Base-by-base conservation (phyloP, 805 yeast genomes). In the Ogataea kodamae region DNA sequence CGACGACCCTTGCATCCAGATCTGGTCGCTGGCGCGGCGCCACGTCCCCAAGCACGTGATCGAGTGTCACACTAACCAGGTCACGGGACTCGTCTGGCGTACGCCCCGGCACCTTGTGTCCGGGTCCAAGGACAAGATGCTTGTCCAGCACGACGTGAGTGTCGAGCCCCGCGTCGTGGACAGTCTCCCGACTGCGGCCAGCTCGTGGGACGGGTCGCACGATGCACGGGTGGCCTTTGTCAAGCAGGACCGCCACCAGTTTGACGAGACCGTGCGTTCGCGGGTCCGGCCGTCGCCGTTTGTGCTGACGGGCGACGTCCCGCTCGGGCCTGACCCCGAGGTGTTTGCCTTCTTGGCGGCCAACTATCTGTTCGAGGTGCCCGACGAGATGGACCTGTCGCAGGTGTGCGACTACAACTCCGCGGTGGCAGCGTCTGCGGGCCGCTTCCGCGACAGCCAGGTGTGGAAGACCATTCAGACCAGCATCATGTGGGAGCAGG, bases 11-110 rank as follows among this genome's bases (percentile, higher is more conserved):
- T 71, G 75, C 18, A 68, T 83, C 5, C 76, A 81, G 30, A 69
- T 86, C 4, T 86, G 84, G 71, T 78, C 78, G 25, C 64, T 86
- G 31, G 69, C 70, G 22, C 65, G 96, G 43, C 83, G 78, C 45
- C 81, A 72, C 51, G 72, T 88, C 14, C 96, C 97, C 1, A 68
- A 70, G 24, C 64, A 70, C 43, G 64, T 70, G 5, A 55, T 76
- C 18, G 75, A 70, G 34, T 49, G 59, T 6, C 84, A 78, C 45
- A 37, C 63, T 0, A 67, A 66, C 17, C 67, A 67, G 28, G 67
- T 76, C 3, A 67, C 79, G 7, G 87, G 81, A n/a, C 52, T 85
- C 6, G 54, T 68, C 6, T 77, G 78, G 65, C 66, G 73, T 18
- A 60, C 68, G 18, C 69, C 76, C 1, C 55, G 57, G 25, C 49